phyloP scores from a whole-genome alignment of 1,284 basidiomycete genomes.

The Athelia psychrophila region DNA sequence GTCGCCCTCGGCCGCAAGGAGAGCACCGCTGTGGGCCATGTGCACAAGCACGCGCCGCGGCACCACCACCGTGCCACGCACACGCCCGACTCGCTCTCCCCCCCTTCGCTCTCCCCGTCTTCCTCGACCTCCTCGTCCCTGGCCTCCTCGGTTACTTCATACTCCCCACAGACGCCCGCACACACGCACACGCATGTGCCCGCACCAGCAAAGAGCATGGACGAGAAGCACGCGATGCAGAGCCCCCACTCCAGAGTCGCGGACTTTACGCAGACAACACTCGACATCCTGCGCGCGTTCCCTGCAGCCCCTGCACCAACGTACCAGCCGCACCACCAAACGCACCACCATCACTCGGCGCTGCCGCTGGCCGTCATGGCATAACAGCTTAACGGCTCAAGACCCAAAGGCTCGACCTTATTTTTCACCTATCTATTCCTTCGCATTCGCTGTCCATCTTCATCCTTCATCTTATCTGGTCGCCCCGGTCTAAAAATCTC shows the following conservation, averaged over 20 bases:
- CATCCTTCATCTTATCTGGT: not conserved
- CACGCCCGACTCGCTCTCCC: constrained; percentile 11
- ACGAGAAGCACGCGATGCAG: no score
- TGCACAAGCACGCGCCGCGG: constrained; percentile 22
- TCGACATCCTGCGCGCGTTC: constrained; percentile 28
- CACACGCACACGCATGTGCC: constrained; percentile 8
- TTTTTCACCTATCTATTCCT: not conserved
- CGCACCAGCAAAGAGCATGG: not conserved
- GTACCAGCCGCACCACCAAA: no score
- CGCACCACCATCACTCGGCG: no score
- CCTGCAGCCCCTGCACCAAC: constrained; percentile 19
- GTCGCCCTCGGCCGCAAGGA: constrained; percentile 16
- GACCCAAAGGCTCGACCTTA: no score
- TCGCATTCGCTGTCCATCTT: not conserved
- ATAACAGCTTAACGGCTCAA: no score
- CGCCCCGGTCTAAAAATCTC: no score
- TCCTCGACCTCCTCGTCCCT: constrained; percentile 32
- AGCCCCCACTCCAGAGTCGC: no score
- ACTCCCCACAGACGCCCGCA: constrained; percentile 23
- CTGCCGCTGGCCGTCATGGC: no score
- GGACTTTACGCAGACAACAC: constrained; percentile 16
- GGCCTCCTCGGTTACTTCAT: constrained; percentile 14
- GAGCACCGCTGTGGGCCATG: constrained; percentile 8
- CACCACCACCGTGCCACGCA: constrained; percentile 11
- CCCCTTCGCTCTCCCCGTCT: constrained; percentile 24